A percentile compares a stretch with the other conserved stretches of the same genome.
phyloP scores from a whole-genome alignment of 2,329 filamentous ascomycete genomes.

The Alternaria atra region DNA sequence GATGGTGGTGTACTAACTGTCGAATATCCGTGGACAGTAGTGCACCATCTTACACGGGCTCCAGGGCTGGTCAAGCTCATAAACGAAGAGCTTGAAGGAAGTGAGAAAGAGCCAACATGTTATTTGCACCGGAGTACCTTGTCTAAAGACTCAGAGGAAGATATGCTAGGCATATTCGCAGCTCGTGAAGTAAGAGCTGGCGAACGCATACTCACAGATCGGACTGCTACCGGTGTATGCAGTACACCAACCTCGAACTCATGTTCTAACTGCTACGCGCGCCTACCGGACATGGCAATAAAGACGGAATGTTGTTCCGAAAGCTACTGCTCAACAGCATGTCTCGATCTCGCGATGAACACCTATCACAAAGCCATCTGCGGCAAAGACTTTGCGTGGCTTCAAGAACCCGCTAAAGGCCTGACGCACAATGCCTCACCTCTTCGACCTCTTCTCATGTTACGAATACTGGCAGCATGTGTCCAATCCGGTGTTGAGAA shows the following conservation, averaged over 20 bases:
- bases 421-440: constrained; percentile 25
- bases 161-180: constrained; percentile 24
- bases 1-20: constrained; percentile 27
- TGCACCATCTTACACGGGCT: constrained; percentile 12
- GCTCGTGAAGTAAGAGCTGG: constrained; percentile 7
- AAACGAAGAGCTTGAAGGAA: neutral
- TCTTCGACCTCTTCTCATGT: constrained; percentile 39
- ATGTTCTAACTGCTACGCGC: constrained; percentile 34
- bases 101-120: constrained; percentile 2
- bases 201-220: constrained; percentile 27
- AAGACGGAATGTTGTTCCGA: constrained; percentile 29
- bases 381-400: constrained; percentile 40
- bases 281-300: constrained; percentile 18
- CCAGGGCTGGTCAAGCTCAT: constrained; percentile 8
- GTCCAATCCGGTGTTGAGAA: constrained; percentile 26
- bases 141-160: neutral
- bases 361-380: constrained; percentile 41
- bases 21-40: constrained; percentile 23
- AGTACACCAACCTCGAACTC: constrained; percentile 25
- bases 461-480: constrained; percentile 39
- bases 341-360: constrained; percentile 31
- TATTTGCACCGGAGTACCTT: constrained; percentile 12
- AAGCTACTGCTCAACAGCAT: constrained; percentile 36
- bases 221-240: constrained; percentile 21
- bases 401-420: constrained; percentile 22